Evolutionary conservation across 2,329 filamentous ascomycete species (phyloP).

Genomic region (Fusarium secorum): DNA sequence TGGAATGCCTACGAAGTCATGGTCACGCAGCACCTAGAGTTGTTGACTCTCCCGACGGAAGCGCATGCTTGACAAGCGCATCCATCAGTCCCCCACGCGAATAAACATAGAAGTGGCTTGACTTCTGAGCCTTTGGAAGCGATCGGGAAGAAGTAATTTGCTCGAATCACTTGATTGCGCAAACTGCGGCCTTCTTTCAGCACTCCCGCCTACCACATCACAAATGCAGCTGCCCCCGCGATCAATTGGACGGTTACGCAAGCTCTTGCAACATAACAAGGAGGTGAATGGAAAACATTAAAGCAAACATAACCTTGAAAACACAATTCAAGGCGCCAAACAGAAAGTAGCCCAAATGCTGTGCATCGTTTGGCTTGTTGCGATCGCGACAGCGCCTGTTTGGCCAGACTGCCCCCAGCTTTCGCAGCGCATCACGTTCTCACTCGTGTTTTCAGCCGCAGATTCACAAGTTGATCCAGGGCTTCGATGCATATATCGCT

Average conservation of each 20-base stretch:
- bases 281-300: not conserved
- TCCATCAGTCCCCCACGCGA: not conserved
- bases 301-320: not conserved
- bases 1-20: not conserved
- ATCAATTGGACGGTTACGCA: not conserved
- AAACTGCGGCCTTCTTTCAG: not conserved
- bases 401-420: not conserved
- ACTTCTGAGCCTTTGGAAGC: not conserved
- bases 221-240: not conserved
- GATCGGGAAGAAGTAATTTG: fast-evolving
- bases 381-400: not conserved
- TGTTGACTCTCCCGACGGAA: not conserved
- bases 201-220: too few species aligned
- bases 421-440: not conserved
- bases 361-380: too few species aligned
- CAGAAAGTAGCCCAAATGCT: not conserved
- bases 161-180: not conserved
- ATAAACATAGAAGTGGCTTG: fast-evolving
- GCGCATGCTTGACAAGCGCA: not conserved
- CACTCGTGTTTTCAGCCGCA: not conserved
- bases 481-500: not conserved
- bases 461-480: not conserved
- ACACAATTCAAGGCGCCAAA: fast-evolving
- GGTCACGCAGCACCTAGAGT: not conserved
- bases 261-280: not conserved